A percentile compares a stretch with the other conserved stretches of the same genome.
These are phyloP conservation scores for Pichia sporocuriosa DNA, from an alignment of 805 yeast genomes.

Conservation along the genomic window DNA sequence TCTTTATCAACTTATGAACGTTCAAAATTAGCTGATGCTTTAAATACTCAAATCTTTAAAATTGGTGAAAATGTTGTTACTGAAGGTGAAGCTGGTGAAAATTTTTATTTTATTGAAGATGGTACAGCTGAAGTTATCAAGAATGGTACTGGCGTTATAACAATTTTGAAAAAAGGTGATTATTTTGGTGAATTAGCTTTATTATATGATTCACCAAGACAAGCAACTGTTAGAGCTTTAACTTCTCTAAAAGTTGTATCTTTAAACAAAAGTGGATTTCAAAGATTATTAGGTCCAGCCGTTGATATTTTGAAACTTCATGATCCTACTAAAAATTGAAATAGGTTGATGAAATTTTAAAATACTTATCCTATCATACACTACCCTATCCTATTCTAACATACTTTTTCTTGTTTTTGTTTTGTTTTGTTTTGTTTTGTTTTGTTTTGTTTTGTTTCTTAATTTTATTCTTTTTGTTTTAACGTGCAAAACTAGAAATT, in stretches of 20 bases:
- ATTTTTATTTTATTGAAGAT: conserved; percentile 66
- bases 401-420: background rate
- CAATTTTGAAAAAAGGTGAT: conserved; percentile 66
- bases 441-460: too few species aligned
- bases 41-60: conserved; percentile 66
- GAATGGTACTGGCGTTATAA: conserved; percentile 53
- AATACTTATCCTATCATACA: too few species aligned
- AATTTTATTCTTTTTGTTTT: background rate
- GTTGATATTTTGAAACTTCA: conserved; percentile 80
- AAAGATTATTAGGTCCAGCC: conserved; percentile 89
- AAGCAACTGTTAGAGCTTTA: conserved; percentile 82
- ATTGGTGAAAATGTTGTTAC: conserved; percentile 68
- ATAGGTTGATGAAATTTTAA: background rate
- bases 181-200: conserved; percentile 96
- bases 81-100: conserved; percentile 83
- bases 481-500: too few species aligned
- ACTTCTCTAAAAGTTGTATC: conserved; percentile 82
- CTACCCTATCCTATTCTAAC: too few species aligned
- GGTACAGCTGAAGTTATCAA: conserved; percentile 78
- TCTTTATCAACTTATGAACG: conserved; percentile 74
- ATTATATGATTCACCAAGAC: conserved; percentile 85
- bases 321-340: conserved; percentile 56
- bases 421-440: too few species aligned
- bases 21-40: conserved; percentile 89
- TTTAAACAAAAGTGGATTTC: conserved; percentile 86